These are phyloP conservation scores for Phytophthora quininea DNA, from an alignment of 352 stramenopile genomes.

Conservation along the genomic window DNA sequence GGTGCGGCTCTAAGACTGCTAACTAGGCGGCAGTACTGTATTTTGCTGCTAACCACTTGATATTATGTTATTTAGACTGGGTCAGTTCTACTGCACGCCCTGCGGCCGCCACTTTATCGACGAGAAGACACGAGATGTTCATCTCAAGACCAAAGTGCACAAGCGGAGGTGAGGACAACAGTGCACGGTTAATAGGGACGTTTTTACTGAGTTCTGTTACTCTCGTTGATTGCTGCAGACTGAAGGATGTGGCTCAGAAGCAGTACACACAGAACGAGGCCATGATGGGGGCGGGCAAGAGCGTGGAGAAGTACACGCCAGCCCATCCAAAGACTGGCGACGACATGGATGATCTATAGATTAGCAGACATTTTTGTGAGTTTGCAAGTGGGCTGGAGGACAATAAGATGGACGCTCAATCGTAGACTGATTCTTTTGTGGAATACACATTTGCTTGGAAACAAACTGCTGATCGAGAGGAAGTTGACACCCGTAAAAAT, in stretches of 20 bases:
- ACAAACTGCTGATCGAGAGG: neutral
- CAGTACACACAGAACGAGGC: constrained; percentile 90
- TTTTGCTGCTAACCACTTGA: constrained; percentile 6
- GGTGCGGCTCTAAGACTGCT: constrained; percentile 39
- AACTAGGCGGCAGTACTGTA: neutral
- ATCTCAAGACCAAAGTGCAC: constrained; percentile 87
- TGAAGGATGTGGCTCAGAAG: constrained; percentile 91
- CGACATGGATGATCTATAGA: constrained; percentile 76
- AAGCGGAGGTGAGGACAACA: constrained; percentile 64
- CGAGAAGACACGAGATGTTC: constrained; percentile 74
- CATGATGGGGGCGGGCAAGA: constrained; percentile 72
- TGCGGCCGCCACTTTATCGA: constrained; percentile 89
- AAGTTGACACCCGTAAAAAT: constrained; percentile 1
- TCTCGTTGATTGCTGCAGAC: constrained; percentile 30
- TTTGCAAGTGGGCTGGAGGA: neutral
- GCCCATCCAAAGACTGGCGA: constrained; percentile 46
- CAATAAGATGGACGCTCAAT: no score
- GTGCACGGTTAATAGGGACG: neutral
- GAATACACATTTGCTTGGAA: neutral
- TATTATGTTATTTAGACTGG: constrained; percentile 49
- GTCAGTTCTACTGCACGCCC: constrained; percentile 89
- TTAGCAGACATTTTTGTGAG: neutral
- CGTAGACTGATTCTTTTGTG: neutral
- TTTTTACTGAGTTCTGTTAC: neutral
- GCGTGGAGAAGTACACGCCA: constrained; percentile 73